Base-by-base conservation (phyloP, 1,284 basidiomycete species). In the Puccinia coronata region DNA sequence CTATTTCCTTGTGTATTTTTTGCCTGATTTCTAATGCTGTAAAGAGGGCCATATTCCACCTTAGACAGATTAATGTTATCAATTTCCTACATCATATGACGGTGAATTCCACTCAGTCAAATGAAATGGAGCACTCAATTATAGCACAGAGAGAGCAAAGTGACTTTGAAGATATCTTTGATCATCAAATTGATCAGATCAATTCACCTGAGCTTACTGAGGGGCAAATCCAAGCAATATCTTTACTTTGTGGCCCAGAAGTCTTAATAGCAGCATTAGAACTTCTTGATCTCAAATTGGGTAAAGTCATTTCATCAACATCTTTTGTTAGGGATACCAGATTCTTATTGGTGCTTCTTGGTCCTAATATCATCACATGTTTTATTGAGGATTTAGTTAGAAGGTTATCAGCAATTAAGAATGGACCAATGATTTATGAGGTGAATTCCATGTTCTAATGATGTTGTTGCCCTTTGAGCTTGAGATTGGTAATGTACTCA, bases 141-240 rank as follows among this genome's bases (percentile, higher is more conserved):
- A n/a, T 20, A 61, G 18, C 8, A 36, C 12, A 6, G 14, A 34
- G 36, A 18, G 31, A 36, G 34, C 14, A 3, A 16, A 20, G 47
- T 70, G 41, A 34, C 16, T 70, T 70, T 34, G 47, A 70, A n/a
- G 41, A 9, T 20, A 70, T 70, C 39, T 70, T 70, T n/a, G 25
- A 31, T 70, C n/a, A n/a, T 47, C 67, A 70, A 70, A 23, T 70
- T 51, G 47, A 70, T 20, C n/a, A 70, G n/a, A 70, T 70, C 11
- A 18, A 43, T 51, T 43, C 67, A 47, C n/a, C n/a, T 23, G 39
- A 51, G n/a, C 67, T 70, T 18, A 47, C 67, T 36, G 67, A 70
- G 31, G 31, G 47, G 20, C 67, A 70, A 2, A 70, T 70, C 20
- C 41, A 51, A 39, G 67, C 67, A 70, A 18, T 70, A n/a, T n/a